Evolutionary conservation across 371 early-diverging fungal genomes (phyloP), one percentile per base, ranked within the genome.

Genomic region (Apophysomyces variabilis): DNA sequence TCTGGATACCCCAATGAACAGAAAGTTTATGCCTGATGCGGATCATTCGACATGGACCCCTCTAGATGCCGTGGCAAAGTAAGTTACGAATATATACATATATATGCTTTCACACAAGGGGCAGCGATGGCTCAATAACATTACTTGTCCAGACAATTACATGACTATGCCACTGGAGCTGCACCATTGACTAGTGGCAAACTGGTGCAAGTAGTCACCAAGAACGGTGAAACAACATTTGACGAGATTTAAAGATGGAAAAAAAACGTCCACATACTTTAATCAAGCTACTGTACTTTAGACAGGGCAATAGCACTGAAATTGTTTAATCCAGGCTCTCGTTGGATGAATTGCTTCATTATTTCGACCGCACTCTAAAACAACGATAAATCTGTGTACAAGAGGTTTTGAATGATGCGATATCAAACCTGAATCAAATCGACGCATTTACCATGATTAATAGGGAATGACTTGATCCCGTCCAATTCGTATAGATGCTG

Each of bases 1-100:
- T 1, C 79, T 98, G 54, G 99, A 98, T 75, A 98, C 99, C 0
- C 92, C 95, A n/a, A 89, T 83, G 80, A 97, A 97, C 85, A 87
- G 99, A 66, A 84, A 91, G 66, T 90, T 81, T 66, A 96, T 95
- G 93, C 91, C 96, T 21, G 71, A 82, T 58, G 95, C 97, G 37
- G 97, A 97, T 74, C 84, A 84, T 58, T 86, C 90, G 14, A 79
- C 89, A 14, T 97, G 96, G 97, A 97, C 97, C 12, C 92, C 97
- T 4, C 82, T 94, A n/a, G 79, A 72, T 36, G 85, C 73, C 13
- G 80, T 96, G 50, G 90, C 95, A 47, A 81, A 83, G 89, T 88
- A 86, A 79, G 85, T 80, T 3, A 47, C 57, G 14, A 45, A 3
- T 11, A 41, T 54, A 0, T 7, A 35, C 41, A 3, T 11, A 41